Evolutionary conservation across 305 asterid species (phyloP).

Genomic region (Coffea humblotiana): DNA sequence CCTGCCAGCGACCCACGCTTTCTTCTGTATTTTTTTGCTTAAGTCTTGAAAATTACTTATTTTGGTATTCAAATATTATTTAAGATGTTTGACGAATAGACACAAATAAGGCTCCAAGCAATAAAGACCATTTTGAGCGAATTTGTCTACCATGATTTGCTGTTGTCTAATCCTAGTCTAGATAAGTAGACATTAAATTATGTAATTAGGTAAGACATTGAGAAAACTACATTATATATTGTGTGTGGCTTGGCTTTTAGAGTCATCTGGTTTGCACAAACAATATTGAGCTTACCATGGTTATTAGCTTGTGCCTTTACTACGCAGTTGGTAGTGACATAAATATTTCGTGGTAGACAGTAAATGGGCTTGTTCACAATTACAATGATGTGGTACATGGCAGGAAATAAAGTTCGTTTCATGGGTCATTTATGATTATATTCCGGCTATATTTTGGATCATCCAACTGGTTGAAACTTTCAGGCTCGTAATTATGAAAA

Average conservation of each 20-base stretch:
- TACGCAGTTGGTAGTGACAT: not conserved
- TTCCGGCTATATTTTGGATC: too few relatives aligned
- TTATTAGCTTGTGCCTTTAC: not conserved
- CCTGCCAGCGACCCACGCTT: too few relatives aligned
- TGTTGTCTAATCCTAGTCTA: not conserved
- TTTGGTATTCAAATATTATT: not conserved
- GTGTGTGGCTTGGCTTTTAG: not conserved
- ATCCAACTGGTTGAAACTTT: too few relatives aligned
- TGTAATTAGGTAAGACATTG: not conserved
- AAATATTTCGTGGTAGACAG: not conserved
- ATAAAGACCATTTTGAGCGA: not conserved
- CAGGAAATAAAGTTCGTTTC: not conserved
- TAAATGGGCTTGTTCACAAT: not conserved
- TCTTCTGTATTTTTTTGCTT: not conserved
- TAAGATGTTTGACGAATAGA: not conserved
- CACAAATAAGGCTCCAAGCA: not conserved
- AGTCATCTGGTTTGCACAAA: not conserved
- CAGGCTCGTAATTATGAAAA: too few relatives aligned
- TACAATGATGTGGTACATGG: not conserved
- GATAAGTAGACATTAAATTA: not conserved
- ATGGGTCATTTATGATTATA: not conserved
- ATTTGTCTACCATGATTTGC: not conserved
- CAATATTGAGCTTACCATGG: not conserved
- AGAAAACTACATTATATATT: not conserved
- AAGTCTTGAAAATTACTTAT: not conserved